phyloP scores from a whole-genome alignment of 2,329 filamentous ascomycete species.

The Colletotrichum sp. region DNA sequence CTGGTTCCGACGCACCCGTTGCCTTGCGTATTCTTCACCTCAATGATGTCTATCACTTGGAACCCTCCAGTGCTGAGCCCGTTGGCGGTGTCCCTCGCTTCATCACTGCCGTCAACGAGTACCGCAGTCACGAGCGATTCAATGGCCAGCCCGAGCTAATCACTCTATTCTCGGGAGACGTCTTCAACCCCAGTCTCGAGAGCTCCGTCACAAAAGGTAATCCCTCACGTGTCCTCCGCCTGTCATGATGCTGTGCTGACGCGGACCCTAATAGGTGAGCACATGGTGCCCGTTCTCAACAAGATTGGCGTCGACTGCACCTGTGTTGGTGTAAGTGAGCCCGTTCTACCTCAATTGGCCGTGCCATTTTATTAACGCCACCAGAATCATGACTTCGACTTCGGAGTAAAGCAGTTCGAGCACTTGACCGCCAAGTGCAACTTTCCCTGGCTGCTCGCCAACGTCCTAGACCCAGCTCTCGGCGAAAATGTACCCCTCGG shows the following conservation, averaged over 20 bases:
- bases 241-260: neutral
- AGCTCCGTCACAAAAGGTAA: constrained; percentile 85
- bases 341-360: neutral
- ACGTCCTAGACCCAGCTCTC: constrained; percentile 83
- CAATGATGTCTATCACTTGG: constrained; percentile 94
- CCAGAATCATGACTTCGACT: constrained; percentile 91
- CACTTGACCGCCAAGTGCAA: constrained; percentile 75
- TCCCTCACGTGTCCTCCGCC: neutral
- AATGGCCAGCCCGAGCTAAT: constrained; percentile 68
- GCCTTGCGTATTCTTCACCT: constrained; percentile 86
- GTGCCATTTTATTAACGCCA: constrained; percentile 17
- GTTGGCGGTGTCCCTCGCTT: constrained; percentile 84
- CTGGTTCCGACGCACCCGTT: constrained; percentile 46
- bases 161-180: constrained; percentile 90
- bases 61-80: constrained; percentile 76
- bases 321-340: constrained; percentile 74
- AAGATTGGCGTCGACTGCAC: constrained; percentile 77
- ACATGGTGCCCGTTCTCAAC: constrained; percentile 90
- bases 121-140: constrained; percentile 67
- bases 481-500: constrained; percentile 78
- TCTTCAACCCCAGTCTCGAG: constrained; percentile 90
- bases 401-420: constrained; percentile 82
- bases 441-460: constrained; percentile 91
- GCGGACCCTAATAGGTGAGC: constrained; percentile 58
- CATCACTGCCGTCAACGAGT: constrained; percentile 78